Conservation (phyloP, 2,329 filamentous ascomycete species). For the Colletotrichum eremochloae region DNA sequence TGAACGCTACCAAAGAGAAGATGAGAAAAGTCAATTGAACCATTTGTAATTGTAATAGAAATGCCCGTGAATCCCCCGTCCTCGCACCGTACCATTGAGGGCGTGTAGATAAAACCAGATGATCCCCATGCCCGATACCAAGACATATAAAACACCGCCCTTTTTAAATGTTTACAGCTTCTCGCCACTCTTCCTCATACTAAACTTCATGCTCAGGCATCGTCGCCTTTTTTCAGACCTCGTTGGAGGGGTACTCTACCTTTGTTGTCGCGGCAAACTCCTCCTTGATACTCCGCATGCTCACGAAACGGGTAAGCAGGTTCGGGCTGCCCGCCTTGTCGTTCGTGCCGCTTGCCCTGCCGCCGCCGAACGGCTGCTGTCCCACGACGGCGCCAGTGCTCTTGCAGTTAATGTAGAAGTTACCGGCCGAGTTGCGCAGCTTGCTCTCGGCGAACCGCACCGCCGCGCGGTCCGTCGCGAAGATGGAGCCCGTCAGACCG, state of each 20-base stretch:
- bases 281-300: conserved; percentile 78
- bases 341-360: conserved; percentile 77
- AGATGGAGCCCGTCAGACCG: conserved; percentile 81
- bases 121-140: conserved; percentile 17
- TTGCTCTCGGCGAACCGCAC: conserved; percentile 78
- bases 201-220: not conserved
- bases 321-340: conserved; percentile 79
- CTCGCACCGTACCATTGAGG: not conserved
- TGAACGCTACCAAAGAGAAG: not conserved
- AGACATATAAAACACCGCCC: conserved; percentile 10
- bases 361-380: conserved; percentile 79
- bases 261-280: conserved; percentile 75
- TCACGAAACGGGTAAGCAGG: conserved; percentile 75
- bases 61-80: conserved; percentile 8
- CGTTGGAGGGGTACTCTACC: conserved; percentile 80
- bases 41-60: conserved; percentile 21
- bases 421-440: conserved; percentile 80
- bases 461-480: conserved; percentile 76
- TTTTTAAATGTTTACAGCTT: not conserved
- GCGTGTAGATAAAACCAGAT: conserved; percentile 13
- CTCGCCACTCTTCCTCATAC: not conserved
- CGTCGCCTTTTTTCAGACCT: conserved; percentile 56
- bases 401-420: conserved; percentile 91
- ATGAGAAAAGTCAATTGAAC: not conserved
- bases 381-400: conserved; percentile 80